Conservation (phyloP, 352 stramenopile genomes). For the Globisporangium solare region DNA sequence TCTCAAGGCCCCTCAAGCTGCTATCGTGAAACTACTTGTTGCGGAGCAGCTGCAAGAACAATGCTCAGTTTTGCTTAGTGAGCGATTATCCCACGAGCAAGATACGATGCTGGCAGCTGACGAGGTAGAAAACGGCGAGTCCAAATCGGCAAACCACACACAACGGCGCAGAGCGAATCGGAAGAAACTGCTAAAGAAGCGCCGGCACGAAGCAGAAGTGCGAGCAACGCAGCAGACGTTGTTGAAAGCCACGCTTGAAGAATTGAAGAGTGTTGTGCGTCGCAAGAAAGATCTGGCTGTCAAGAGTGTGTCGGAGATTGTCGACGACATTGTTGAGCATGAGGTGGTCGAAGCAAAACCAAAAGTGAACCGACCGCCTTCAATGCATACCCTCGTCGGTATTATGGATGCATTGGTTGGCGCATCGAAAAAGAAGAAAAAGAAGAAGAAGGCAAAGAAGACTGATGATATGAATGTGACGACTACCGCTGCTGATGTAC, state of each 20-base stretch:
- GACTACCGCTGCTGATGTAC: not conserved
- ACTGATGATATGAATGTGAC: not conserved
- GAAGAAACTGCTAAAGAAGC: conserved; percentile 67
- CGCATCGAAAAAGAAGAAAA: conserved; percentile 6
- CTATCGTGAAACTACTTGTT: conserved; percentile 58
- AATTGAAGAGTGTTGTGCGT: conserved; percentile 32
- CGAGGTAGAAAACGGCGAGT: not conserved
- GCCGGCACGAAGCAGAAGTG: conserved; percentile 36
- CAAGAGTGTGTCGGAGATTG: conserved; percentile 24
- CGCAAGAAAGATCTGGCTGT: conserved; percentile 20
- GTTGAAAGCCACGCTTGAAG: conserved; percentile 36
- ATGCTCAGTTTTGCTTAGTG: conserved; percentile 59
- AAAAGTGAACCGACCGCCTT: conserved; percentile 1
- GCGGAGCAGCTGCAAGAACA: conserved; percentile 71
- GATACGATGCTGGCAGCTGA: not conserved
- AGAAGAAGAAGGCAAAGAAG: conserved; percentile 23
- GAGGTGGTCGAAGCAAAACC: conserved; percentile 19
- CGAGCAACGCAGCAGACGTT: conserved; percentile 28
- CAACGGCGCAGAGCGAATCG: conserved; percentile 54
- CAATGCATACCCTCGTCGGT: conserved; percentile 5
- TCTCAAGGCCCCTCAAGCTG: conserved; percentile 37
- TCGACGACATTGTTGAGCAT: conserved; percentile 37
- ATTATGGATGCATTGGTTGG: not conserved
- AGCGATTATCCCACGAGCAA: conserved; percentile 39
- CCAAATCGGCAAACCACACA: conserved; percentile 30